Evolutionary conservation across 1,284 basidiomycete species (phyloP), one percentile per base, ranked within the genome.

Genomic region (Serendipita sp.): DNA sequence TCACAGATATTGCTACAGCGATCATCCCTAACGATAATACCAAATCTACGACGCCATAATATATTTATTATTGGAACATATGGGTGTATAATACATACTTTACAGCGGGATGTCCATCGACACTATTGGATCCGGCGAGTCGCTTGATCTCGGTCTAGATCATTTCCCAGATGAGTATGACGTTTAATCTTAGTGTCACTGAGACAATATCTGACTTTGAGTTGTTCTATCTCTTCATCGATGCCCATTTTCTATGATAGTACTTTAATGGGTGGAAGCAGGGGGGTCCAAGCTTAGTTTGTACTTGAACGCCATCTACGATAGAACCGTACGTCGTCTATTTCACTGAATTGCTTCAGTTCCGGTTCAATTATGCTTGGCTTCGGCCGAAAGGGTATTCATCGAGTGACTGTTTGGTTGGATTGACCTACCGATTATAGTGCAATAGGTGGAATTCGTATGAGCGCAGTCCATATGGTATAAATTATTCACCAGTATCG

Each of bases 1-100:
- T 53, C 32, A 66, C 65, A 66, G 17, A 66, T 64, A 50, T 66
- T 66, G 61, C 64, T 65, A 44, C 60, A 62, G 15, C 50, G 63
- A 50, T 66, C 64, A 38, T 66, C 65, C 35, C 63, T 44, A 32
- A 66, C 65, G 3, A 66, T 38, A 15, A 62, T 45, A 1, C 65
- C 65, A 55, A 66, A 66, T 50, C 65, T 64, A 1, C 62, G 38
- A 60, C 2, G 63, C 44, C 29, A 26, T 26, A 50, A 34, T 63
- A 5, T 32, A 29, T 10, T 15, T 3, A 45, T 30, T 10, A 45
- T 63, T 5, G 55, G 26, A 26, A 50, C 42, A 12, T 22, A 35
- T 29, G 60, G 29, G 10, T 10, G 60, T 3, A 4, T 15, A 29
- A 8, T 61, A 34, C 34, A 26, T 41, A 61, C 42, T 41, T 22